Evolutionary conservation across 257 asterid species (phyloP).

Genomic region (Cordia subcordata): DNA sequence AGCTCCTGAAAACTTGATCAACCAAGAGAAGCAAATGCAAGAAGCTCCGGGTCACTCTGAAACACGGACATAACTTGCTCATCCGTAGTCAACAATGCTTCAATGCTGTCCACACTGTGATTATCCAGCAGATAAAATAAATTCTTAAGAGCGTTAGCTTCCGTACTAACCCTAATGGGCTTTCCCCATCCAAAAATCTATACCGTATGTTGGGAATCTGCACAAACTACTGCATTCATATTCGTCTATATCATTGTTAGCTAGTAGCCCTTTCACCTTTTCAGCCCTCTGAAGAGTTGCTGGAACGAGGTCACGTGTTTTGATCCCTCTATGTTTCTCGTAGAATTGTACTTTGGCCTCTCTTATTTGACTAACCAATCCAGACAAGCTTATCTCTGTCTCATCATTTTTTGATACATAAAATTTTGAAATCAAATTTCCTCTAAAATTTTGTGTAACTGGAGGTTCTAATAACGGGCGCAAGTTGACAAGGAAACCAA

Average conservation of each 20-base stretch:
- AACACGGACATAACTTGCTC: constrained; percentile 2
- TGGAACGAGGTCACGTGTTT: neutral
- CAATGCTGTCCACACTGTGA: neutral
- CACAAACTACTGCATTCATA: constrained; percentile 5
- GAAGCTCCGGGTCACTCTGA: constrained; percentile 5
- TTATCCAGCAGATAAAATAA: constrained; percentile 2
- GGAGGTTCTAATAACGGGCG: constrained; percentile 12
- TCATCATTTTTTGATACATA: neutral
- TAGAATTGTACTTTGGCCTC: neutral
- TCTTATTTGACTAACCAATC: neutral
- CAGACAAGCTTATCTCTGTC: neutral
- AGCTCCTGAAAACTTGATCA: neutral
- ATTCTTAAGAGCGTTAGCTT: constrained; percentile 2
- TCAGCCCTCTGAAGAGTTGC: neutral
- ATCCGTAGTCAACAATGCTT: constrained; percentile 2
- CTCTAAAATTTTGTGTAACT: constrained; percentile 3
- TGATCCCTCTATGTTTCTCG: neutral
- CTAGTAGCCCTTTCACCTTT: neutral
- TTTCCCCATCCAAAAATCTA: constrained; percentile 12
- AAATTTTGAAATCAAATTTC: constrained; percentile 2
- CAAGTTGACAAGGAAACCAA: constrained; percentile 4
- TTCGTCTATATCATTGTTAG: neutral
- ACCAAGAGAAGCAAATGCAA: constrained; percentile 12
- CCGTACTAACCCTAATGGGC: neutral
- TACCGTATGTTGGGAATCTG: neutral